These are phyloP conservation scores for Neoscytalidium dimidiatum DNA, from an alignment of 2,329 filamentous ascomycete species.

Conservation along the genomic window DNA sequence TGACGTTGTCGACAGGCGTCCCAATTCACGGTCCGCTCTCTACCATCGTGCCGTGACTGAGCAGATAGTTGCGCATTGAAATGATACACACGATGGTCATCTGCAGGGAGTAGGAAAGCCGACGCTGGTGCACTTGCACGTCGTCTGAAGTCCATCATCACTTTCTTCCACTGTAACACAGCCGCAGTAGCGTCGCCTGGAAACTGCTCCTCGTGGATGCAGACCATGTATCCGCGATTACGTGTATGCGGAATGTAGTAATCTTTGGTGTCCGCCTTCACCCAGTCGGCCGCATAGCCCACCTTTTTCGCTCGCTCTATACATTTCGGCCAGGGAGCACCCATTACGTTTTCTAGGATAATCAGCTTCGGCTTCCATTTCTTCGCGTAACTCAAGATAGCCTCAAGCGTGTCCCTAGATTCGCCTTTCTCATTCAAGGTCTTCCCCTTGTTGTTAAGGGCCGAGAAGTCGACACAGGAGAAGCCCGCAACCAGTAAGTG, in stretches of 20 bases:
- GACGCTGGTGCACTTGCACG: slow-evolving; percentile 64
- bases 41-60: background rate
- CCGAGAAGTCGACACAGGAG: slow-evolving; percentile 75
- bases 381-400: slow-evolving; percentile 59
- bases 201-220: slow-evolving; percentile 36
- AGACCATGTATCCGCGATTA: slow-evolving; percentile 48
- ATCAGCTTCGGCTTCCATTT: slow-evolving; percentile 62
- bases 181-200: slow-evolving; percentile 24
- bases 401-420: slow-evolving; percentile 65
- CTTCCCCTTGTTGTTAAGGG: slow-evolving; percentile 60
- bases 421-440: slow-evolving; percentile 59
- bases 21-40: slow-evolving; percentile 48
- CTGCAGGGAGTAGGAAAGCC: slow-evolving; percentile 60
- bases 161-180: slow-evolving; percentile 43
- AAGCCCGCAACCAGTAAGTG: slow-evolving; percentile 73
- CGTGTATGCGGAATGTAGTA: slow-evolving; percentile 72
- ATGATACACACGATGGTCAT: slow-evolving; percentile 56
- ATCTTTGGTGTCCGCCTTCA: slow-evolving; percentile 66
- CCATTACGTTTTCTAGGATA: slow-evolving; percentile 70
- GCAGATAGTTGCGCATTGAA: slow-evolving; percentile 29
- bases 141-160: slow-evolving; percentile 54
- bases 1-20: slow-evolving; percentile 62
- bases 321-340: slow-evolving; percentile 56
- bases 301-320: slow-evolving; percentile 47
- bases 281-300: slow-evolving; percentile 57